Percentiles rank a stretch among this genome's conserved stretches.
Conservation (phyloP, 1,284 basidiomycete species). For the Cryptococcus jaspeensis region DNA sequence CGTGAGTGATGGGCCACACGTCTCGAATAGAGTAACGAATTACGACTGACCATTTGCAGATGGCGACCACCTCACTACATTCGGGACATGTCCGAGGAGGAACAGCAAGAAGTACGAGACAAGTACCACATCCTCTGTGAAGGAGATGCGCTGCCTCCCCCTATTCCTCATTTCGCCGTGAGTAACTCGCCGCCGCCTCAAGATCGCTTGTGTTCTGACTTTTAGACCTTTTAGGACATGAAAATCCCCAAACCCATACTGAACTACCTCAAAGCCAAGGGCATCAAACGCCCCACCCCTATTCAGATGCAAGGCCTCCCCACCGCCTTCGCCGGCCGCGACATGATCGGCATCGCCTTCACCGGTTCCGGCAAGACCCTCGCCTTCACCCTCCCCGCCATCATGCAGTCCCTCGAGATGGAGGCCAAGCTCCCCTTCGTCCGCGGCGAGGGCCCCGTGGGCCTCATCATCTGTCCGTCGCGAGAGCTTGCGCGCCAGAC, state of each 20-base stretch:
- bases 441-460: slow-evolving; percentile 92
- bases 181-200: slow-evolving; percentile 27
- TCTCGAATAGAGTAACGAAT: background rate
- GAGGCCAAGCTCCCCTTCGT: slow-evolving; percentile 85
- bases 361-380: slow-evolving; percentile 92
- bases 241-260: slow-evolving; percentile 86
- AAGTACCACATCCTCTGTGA: slow-evolving; percentile 90
- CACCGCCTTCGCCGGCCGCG: slow-evolving; percentile 86
- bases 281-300: slow-evolving; percentile 84
- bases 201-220: background rate
- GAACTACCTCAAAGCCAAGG: slow-evolving; percentile 75
- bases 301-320: slow-evolving; percentile 98
- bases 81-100: slow-evolving; percentile 64
- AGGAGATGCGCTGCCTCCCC: slow-evolving; percentile 84
- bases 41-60: slow-evolving; percentile 50
- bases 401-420: slow-evolving; percentile 92
- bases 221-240: slow-evolving; percentile 70
- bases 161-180: slow-evolving; percentile 85
- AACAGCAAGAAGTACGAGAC: slow-evolving; percentile 75
- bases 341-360: slow-evolving; percentile 94
- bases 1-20: slow-evolving; percentile 59
- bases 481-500: slow-evolving; percentile 93
- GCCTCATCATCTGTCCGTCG: slow-evolving; percentile 91
- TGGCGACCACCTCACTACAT: slow-evolving; percentile 89
- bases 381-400: slow-evolving; percentile 87